A percentile compares a stretch with the other conserved stretches of the same genome.
Conservation (phyloP, 2,329 filamentous ascomycete species). For the Paraconiothyrium brasiliense region DNA sequence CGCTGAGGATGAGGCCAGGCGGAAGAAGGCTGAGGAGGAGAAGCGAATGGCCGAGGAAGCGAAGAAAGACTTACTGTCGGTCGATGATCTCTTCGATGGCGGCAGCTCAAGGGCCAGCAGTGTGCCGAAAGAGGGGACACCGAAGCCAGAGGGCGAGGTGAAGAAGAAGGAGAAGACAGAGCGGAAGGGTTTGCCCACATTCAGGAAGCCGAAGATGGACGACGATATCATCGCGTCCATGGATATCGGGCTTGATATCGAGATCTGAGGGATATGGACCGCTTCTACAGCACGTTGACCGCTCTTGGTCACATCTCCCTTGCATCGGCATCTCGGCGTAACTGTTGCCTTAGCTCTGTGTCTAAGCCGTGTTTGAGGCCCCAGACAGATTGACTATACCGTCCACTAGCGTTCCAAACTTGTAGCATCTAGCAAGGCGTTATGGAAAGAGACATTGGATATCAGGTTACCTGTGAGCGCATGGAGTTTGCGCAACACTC, state of each 20-base stretch:
- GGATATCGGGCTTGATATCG: slow-evolving; percentile 92
- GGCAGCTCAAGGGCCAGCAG: slow-evolving; percentile 29
- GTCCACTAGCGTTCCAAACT: neutral
- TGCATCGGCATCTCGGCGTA: neutral
- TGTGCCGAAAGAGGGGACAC: slow-evolving; percentile 48
- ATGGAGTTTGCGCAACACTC: neutral
- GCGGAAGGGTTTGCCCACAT: slow-evolving; percentile 69
- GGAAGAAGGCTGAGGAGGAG: slow-evolving; percentile 63
- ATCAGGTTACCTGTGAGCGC: too few species aligned
- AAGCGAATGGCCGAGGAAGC: slow-evolving; percentile 56
- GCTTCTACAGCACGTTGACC: neutral
- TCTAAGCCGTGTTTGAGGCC: too few species aligned
- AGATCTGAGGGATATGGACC: slow-evolving; percentile 66
- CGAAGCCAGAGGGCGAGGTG: slow-evolving; percentile 54
- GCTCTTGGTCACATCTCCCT: neutral
- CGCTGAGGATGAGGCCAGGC: slow-evolving; percentile 58
- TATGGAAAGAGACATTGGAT: too few species aligned
- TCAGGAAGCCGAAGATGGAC: slow-evolving; percentile 80
- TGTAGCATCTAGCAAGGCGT: neutral
- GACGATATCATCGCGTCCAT: slow-evolving; percentile 91
- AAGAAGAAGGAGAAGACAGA: slow-evolving; percentile 61
- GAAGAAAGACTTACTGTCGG: slow-evolving; percentile 42
- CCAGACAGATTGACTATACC: neutral
- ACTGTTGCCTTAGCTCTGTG: too few species aligned
- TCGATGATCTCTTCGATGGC: slow-evolving; percentile 58